Evolutionary conservation across 2,329 filamentous ascomycete species (phyloP).

Genomic region (Ophiocordyceps sinensis): DNA sequence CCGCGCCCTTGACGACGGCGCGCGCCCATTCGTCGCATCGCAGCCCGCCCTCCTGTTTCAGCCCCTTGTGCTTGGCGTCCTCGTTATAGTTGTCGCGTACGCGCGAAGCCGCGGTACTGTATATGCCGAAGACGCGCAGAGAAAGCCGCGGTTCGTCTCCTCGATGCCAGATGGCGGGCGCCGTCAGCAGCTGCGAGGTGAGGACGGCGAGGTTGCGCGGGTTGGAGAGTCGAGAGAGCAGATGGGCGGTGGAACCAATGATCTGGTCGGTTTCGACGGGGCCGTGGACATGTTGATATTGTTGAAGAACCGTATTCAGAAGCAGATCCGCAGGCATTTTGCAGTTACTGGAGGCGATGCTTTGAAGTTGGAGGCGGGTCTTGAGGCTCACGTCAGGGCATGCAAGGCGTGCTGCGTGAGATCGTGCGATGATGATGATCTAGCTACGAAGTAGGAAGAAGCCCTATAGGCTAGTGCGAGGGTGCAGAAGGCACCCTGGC

Average conservation of each 20-base stretch:
- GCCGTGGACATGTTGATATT: conserved; percentile 39
- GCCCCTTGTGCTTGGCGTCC: conserved; percentile 14
- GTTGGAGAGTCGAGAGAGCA: conserved; percentile 57
- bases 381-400: too few relatives aligned
- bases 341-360: conserved; percentile 1
- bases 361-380: neutral
- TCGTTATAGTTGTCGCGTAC: conserved; percentile 34
- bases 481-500: too few relatives aligned
- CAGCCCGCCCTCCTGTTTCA: conserved; percentile 27
- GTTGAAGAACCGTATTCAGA: conserved; percentile 49
- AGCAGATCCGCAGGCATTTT: conserved; percentile 53
- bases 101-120: conserved; percentile 49
- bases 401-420: too few relatives aligned
- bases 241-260: conserved; percentile 50
- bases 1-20: conserved; percentile 41
- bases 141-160: conserved; percentile 46
- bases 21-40: conserved; percentile 39
- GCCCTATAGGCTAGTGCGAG: too few relatives aligned
- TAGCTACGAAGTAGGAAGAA: too few relatives aligned
- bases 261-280: conserved; percentile 37
- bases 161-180: conserved; percentile 55
- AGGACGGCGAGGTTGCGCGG: conserved; percentile 61
- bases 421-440: too few relatives aligned
- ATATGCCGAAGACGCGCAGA: conserved; percentile 54
- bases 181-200: conserved; percentile 56